A percentile compares a stretch with the other conserved stretches of the same genome.
These are phyloP conservation scores for Fraxinus platypoda DNA, from an alignment of 305 asterid species.

Conservation along the genomic window DNA sequence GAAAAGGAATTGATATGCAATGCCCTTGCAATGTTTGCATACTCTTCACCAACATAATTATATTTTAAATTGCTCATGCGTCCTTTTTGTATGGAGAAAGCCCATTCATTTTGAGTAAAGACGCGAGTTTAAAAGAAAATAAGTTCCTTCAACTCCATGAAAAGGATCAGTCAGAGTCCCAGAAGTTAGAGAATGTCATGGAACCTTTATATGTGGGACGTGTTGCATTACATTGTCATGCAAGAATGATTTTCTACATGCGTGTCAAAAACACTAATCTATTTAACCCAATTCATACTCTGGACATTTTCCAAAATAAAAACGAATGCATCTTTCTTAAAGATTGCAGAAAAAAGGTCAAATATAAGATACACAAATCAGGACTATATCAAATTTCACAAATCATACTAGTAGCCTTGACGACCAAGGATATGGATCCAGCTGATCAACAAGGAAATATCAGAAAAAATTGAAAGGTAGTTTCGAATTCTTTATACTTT, in stretches of 20 bases:
- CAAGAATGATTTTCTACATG: conserved; percentile 8
- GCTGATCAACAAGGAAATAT: conserved; percentile 11
- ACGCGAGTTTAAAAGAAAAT: background rate
- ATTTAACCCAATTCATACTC: background rate
- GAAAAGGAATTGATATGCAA: conserved; percentile 11
- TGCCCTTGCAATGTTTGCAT: conserved; percentile 4
- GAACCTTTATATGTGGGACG: background rate
- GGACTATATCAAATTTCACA: conserved; percentile 8
- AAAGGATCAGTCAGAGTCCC: background rate
- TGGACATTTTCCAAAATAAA: background rate
- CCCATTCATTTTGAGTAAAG: background rate
- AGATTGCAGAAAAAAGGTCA: background rate
- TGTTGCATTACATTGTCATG: conserved; percentile 4
- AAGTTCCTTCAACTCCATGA: background rate
- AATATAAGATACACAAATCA: conserved; percentile 4
- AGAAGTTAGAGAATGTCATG: background rate
- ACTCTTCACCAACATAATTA: background rate
- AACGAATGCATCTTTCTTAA: background rate
- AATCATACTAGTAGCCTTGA: conserved; percentile 4
- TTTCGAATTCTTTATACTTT: conserved; percentile 12
- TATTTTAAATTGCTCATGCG: conserved; percentile 6
- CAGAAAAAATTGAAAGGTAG: background rate
- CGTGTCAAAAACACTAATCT: background rate
- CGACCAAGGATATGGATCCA: conserved; percentile 16
- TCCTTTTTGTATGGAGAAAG: conserved; percentile 17